These are phyloP conservation scores for Bacidia gigantensis DNA, from an alignment of 495 filamentous ascomycete genomes.

Conservation along the genomic window DNA sequence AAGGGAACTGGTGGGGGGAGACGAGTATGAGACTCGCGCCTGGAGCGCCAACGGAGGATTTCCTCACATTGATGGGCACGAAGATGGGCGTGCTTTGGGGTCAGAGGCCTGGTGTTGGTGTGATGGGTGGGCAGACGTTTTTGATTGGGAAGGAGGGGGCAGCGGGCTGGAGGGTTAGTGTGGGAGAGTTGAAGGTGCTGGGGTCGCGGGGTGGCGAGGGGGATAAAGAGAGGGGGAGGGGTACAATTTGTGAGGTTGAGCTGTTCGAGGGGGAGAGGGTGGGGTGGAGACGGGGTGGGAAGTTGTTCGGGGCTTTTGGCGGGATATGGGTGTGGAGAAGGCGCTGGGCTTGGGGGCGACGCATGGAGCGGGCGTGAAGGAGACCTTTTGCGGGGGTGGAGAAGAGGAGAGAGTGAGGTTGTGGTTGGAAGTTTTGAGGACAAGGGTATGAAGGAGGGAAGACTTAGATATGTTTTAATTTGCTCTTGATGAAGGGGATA, in stretches of 20 bases:
- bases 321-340: conserved; percentile 3
- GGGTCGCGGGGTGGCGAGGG: conserved; percentile 8
- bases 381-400: neutral
- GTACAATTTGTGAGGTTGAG: conserved; percentile 16
- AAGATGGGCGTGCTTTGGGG: conserved; percentile 19
- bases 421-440: conserved; percentile 17
- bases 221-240: conserved; percentile 12
- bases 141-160: neutral
- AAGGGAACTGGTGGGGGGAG: conserved; percentile 2
- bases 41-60: conserved; percentile 11
- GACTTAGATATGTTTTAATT: too few relatives aligned
- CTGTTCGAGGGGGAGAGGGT: conserved; percentile 6
- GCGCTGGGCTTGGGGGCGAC: neutral
- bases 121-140: conserved; percentile 9
- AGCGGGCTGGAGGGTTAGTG: conserved; percentile 2
- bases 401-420: conserved; percentile 14
- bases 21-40: conserved; percentile 9
- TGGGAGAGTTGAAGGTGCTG: conserved; percentile 16
- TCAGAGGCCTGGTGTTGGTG: conserved; percentile 7
- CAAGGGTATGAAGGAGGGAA: conserved; percentile 5
- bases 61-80: conserved; percentile 10
- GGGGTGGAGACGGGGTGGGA: conserved; percentile 7
- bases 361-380: neutral
- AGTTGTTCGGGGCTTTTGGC: neutral
- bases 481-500: too few relatives aligned